Evolutionary conservation across 1,284 basidiomycete species (phyloP), one percentile per base, ranked within the genome.

Genomic region (Rhodotorula sp.): DNA sequence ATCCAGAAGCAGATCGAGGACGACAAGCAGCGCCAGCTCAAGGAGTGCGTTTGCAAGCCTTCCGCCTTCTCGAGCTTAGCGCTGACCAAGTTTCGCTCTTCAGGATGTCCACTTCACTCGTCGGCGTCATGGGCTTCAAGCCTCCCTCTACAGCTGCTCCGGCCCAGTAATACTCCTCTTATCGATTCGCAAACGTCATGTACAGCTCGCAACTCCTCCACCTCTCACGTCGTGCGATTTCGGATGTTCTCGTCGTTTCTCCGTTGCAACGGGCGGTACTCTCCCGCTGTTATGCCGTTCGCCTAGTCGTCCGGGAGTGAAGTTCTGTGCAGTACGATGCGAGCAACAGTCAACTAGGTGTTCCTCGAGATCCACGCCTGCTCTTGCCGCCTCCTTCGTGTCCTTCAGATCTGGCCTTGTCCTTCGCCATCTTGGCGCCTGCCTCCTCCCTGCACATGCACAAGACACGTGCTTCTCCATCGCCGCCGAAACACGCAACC

Each of bases 1-100:
- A 88, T 98, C 76, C 89, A 93, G 80, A 84, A 85, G 78, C 78
- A 89, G 77, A 82, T 92, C 76, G 87, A 92, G 78, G 89, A 91
- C 74, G 92, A 97, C 77, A 88, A 88, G 79, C 86, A 92, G 78
- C 86, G 87, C 62, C 88, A 90, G 84, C 82, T 87, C 77, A 84
- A 84, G 66, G 80, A 82, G 74, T 77, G 85, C 86, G 78, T 79
- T 78, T 9, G 24, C 30, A 32, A 20, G n/a, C 30, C 17, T 34
- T 22, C 24, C 46, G 11, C 27, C n/a, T 20, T 32, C 27, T n/a
- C 17, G 24, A 15, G 17, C n/a, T 24, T 2, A 4, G 32, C 11
- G n/a, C 66, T 53, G 55, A 53, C 32, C 20, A 11, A 4, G 2
- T 24, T 7, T 54, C 13, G n/a, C 54, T 24, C 1, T 3, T 20